Base-by-base conservation (phyloP, 2,329 filamentous ascomycete genomes). In the Plectosphaerella plurivora region DNA sequence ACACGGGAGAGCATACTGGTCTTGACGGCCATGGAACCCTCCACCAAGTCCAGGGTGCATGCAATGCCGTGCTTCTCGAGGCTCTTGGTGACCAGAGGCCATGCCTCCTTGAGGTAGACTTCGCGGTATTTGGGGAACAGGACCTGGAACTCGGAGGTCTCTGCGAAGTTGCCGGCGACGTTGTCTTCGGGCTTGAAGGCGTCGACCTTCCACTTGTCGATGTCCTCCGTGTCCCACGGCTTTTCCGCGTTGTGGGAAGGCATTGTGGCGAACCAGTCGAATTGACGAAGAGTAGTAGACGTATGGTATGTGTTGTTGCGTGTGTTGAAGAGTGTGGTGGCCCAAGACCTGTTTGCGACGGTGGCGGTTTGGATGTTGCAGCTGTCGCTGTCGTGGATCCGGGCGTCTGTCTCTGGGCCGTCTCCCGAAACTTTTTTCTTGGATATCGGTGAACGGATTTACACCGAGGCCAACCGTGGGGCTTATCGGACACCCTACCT, bases 91-190 rank as follows among this genome's bases (percentile, higher is more conserved):
- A 99, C 84, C 45, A 95, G 81, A 3, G 93, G 91, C 94, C 94
- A 99, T 62, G 88, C 87, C 67, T 96, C 90, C 66, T 89, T 91
- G 52, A 99, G 77, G 65, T 97, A 97, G 48, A 90, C 82, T 78
- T 99, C 94, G 64, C 94, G 87, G 72, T 99, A 99, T 73, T 96
- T 96, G 57, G 94, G 94, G 67, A 97, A 97, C 7, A 97, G 76
- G 0, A 84, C 87, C 59, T 78, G 79, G 68, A 99, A 99, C 5
- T 89, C 91, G 1, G 91, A 96, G 74, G 97, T 94, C 71, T 99
- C 93, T 50, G 86, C 81, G 68, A 99, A 96, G 18, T 88, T 87
- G 59, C 94, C 94, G 51, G 83, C 90, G 33, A 75, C 73, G 72
- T 97, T 97, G 73, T 97, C 88, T 59, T 89, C 84, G 47, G 89